Evolutionary conservation across 495 filamentous ascomycete genomes (phyloP).

Genomic region (Trypethelium eluteriae): DNA sequence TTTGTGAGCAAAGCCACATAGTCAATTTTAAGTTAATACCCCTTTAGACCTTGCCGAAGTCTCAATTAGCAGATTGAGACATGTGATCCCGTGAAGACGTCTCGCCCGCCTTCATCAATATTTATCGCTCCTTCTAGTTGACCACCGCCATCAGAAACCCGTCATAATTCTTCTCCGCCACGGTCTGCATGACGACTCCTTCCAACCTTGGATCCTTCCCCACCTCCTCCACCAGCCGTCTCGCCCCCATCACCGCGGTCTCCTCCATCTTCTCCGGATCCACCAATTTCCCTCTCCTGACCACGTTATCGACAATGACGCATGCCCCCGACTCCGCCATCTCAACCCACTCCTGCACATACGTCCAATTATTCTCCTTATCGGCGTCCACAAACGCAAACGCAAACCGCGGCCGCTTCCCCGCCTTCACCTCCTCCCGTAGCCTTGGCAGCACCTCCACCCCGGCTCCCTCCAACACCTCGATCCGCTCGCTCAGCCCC

Average conservation of each 20-base stretch:
- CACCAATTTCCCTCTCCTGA: slow-evolving; percentile 30
- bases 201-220: slow-evolving; percentile 42
- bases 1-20: not conserved
- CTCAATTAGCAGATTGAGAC: too few species aligned
- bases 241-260: slow-evolving; percentile 21
- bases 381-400: slow-evolving; percentile 38
- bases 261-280: slow-evolving; percentile 17
- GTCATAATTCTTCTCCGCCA: slow-evolving; percentile 48
- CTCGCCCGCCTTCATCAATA: too few species aligned
- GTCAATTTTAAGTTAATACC: not conserved
- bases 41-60: not conserved
- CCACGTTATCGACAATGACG: slow-evolving; percentile 38
- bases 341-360: slow-evolving; percentile 26
- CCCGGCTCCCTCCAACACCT: slow-evolving; percentile 29
- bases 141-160: slow-evolving; percentile 39
- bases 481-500: slow-evolving; percentile 29
- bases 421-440: slow-evolving; percentile 28
- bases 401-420: slow-evolving; percentile 29
- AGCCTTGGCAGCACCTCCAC: slow-evolving; percentile 32
- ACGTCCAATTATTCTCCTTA: slow-evolving; percentile 36
- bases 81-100: too few species aligned
- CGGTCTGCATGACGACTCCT: slow-evolving; percentile 44
- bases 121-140: not conserved
- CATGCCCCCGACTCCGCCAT: slow-evolving; percentile 24
- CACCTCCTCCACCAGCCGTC: slow-evolving; percentile 38